phyloP scores from a whole-genome alignment of 805 yeast species.

The Cephaloascus albidus region DNA sequence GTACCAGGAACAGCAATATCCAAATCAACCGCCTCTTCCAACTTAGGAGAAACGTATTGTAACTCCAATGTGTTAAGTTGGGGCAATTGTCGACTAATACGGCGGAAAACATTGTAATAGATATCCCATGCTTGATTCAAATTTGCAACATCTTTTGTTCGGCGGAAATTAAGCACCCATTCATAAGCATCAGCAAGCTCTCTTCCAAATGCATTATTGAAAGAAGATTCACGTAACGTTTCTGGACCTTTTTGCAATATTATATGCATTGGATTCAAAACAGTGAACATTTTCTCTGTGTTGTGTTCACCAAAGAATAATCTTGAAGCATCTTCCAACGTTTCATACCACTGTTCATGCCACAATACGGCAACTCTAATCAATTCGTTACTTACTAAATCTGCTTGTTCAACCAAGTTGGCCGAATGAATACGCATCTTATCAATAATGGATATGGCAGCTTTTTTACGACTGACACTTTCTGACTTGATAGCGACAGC shows the following conservation, averaged over 20 bases:
- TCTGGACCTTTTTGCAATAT: slow-evolving; percentile 83
- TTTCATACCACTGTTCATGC: slow-evolving; percentile 99
- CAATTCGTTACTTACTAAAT: slow-evolving; percentile 85
- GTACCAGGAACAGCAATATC: slow-evolving; percentile 94
- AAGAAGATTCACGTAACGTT: slow-evolving; percentile 86
- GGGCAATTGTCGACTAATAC: slow-evolving; percentile 83
- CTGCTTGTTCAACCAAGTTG: slow-evolving; percentile 81
- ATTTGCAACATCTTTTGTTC: slow-evolving; percentile 79
- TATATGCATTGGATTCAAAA: slow-evolving; percentile 80
- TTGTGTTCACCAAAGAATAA: slow-evolving; percentile 90
- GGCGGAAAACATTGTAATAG: slow-evolving; percentile 85
- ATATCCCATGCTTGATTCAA: slow-evolving; percentile 97
- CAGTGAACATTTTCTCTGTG: slow-evolving; percentile 88
- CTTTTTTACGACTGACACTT: slow-evolving; percentile 78
- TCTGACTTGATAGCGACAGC: slow-evolving; percentile 96
- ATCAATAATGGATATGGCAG: slow-evolving; percentile 86
- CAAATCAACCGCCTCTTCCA: slow-evolving; percentile 67
- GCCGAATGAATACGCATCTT: slow-evolving; percentile 89
- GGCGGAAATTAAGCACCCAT: slow-evolving; percentile 81
- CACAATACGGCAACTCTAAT: slow-evolving; percentile 92
- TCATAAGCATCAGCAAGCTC: slow-evolving; percentile 89
- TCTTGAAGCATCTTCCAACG: slow-evolving; percentile 92
- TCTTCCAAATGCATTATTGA: slow-evolving; percentile 87
- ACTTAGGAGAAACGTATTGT: slow-evolving; percentile 88
- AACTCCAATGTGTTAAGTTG: slow-evolving; percentile 79